A percentile compares a stretch with the other conserved stretches of the same genome.
phyloP scores from a whole-genome alignment of 2,329 filamentous ascomycete species.

The Lasiodiplodia theobromae region DNA sequence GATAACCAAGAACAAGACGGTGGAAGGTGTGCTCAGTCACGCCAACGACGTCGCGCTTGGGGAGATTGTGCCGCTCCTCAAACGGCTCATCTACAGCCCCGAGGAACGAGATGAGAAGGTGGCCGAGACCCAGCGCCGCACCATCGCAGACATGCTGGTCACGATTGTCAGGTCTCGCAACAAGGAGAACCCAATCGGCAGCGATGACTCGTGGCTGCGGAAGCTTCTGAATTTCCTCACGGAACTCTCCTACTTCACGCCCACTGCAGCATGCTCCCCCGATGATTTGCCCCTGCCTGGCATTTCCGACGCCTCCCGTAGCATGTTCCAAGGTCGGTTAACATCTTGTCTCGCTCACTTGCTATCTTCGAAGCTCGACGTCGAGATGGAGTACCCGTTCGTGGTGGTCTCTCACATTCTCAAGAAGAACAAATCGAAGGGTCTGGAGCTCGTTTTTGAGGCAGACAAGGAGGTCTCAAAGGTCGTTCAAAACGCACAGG shows the following conservation, averaged over 20 bases:
- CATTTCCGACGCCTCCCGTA: constrained; percentile 56
- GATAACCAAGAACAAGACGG: constrained; percentile 82
- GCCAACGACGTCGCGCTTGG: constrained; percentile 60
- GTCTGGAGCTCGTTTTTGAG: constrained; percentile 54
- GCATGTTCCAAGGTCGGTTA: constrained; percentile 62
- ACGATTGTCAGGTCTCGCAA: constrained; percentile 54
- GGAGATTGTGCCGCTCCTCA: constrained; percentile 62
- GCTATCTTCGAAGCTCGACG: constrained; percentile 49
- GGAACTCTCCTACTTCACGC: constrained; percentile 59
- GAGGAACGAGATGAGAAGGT: constrained; percentile 53
- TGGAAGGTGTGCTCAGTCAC: constrained; percentile 74
- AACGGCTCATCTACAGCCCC: constrained; percentile 55
- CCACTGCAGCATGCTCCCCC: constrained; percentile 42
- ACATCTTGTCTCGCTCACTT: constrained; percentile 63
- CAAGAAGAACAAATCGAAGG: constrained; percentile 37
- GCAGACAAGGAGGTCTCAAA: constrained; percentile 55
- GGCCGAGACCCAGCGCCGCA: constrained; percentile 56
- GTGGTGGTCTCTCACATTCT: constrained; percentile 50
- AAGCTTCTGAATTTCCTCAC: constrained; percentile 55
- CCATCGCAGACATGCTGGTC: constrained; percentile 61
- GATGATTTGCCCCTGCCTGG: constrained; percentile 51
- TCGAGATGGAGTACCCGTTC: constrained; percentile 48
- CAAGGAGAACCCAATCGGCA: constrained; percentile 42
- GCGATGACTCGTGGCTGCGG: constrained; percentile 52
- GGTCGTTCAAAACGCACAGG: constrained; percentile 43